Percentiles rank a stretch among this genome's conserved stretches.
phyloP scores from a whole-genome alignment of 306 rosid genomes.

The Quercus bicolor region DNA sequence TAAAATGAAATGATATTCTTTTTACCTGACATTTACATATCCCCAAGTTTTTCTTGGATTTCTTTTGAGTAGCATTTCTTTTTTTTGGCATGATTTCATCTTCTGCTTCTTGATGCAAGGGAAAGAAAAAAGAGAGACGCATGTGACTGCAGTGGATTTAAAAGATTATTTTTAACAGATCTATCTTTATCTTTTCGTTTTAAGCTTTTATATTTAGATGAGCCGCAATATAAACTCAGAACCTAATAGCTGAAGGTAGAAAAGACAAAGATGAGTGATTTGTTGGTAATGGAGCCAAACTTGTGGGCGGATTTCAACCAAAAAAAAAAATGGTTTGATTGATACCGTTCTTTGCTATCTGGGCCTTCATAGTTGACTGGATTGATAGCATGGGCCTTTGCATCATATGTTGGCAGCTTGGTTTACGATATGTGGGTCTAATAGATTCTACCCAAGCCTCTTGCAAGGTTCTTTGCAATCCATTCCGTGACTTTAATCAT shows the following conservation, averaged over 20 bases:
- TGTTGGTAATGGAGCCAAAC: neutral
- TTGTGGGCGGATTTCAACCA: neutral
- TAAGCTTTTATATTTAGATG: too few species aligned
- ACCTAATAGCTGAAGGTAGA: neutral
- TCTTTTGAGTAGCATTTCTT: too few species aligned
- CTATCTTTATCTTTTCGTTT: too few species aligned
- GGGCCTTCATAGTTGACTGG: neutral
- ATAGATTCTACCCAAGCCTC: neutral
- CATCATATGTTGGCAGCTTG: neutral
- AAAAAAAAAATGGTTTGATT: neutral
- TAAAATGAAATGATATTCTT: too few species aligned
- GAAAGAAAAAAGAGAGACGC: too few species aligned
- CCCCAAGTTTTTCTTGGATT: too few species aligned
- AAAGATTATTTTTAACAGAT: too few species aligned
- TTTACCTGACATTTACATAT: too few species aligned
- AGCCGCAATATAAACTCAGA: too few species aligned
- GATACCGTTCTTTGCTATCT: neutral
- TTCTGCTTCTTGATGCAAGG: too few species aligned
- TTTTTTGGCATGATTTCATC: too few species aligned
- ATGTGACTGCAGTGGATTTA: too few species aligned
- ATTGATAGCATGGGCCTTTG: neutral
- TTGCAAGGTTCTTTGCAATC: neutral
- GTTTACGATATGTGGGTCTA: neutral
- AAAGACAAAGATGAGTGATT: neutral
- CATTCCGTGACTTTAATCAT: neutral